Percentiles rank a stretch among this genome's conserved stretches.
phyloP scores from a whole-genome alignment of 306 rosid genomes.

The Quercus suber region DNA sequence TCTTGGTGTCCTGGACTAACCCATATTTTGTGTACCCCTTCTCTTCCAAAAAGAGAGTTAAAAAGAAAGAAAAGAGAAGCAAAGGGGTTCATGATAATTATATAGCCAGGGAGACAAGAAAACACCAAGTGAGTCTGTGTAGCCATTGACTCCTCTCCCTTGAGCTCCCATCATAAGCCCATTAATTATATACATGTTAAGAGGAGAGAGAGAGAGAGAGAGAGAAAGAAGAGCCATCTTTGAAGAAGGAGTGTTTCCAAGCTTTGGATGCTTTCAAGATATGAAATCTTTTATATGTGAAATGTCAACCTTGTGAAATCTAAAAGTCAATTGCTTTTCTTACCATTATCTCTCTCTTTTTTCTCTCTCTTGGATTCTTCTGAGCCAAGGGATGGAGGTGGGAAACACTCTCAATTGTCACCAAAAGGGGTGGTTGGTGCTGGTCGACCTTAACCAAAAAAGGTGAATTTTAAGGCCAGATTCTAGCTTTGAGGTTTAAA shows the following conservation, averaged over 20 bases:
- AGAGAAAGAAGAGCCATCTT: conserved; percentile 9
- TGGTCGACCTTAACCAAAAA: conserved; percentile 49
- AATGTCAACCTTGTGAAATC: conserved; percentile 84
- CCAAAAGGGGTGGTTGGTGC: conserved; percentile 57
- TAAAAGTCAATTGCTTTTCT: conserved; percentile 66
- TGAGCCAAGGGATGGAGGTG: conserved; percentile 77
- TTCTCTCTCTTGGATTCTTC: conserved; percentile 66
- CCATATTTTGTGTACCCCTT: conserved; percentile 18
- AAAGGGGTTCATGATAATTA: conserved; percentile 49
- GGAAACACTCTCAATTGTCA: conserved; percentile 80
- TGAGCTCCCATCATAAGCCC: conserved; percentile 44
- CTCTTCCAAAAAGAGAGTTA: conserved; percentile 36
- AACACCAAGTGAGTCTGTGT: conserved; percentile 75
- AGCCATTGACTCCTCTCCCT: conserved; percentile 57
- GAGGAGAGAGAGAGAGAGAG: not conserved
- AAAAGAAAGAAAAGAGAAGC: conserved; percentile 21
- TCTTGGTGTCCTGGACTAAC: conserved; percentile 33
- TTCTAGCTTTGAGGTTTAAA: conserved; percentile 35
- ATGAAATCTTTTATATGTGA: conserved; percentile 26
- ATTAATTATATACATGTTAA: conserved; percentile 6
- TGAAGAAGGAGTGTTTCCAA: conserved; percentile 30
- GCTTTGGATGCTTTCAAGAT: conserved; percentile 80
- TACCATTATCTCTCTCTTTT: conserved; percentile 13
- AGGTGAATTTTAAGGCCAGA: conserved; percentile 19
- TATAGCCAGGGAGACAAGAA: conserved; percentile 66